Evolutionary conservation across 768 basidiomycete species (phyloP), one percentile per base, ranked within the genome.

Genomic region (Leccinum fibrillosum): DNA sequence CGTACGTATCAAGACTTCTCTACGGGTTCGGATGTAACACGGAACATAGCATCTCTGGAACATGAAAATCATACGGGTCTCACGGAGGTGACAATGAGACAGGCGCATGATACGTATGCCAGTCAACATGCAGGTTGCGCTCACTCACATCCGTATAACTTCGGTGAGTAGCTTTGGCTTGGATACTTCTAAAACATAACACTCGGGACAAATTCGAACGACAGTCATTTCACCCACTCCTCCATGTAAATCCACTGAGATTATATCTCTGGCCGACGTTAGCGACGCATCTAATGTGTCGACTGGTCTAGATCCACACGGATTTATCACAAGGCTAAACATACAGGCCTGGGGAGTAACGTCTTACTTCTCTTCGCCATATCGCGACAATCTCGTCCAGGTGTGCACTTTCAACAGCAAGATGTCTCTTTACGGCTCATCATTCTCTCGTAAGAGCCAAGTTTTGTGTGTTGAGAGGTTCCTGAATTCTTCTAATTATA

Each of bases 221-320:
- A 80, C 83, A 63, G 77, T 83, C 8, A 82, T 94, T 48, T 88
- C 86, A 4, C 82, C 88, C 2, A 75, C 77, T 0, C 73, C 92
- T 52, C 80, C 85, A 11, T 89, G 90, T 73, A 85, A 85, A 74
- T 85, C 89, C 2, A 89, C 88, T 1, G 94, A 97, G 65, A 84
- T 96, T 54, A 86, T 95, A 55, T 81, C 85, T 6, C 73, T 94
- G 23, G 74, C 81, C 4, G 93, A 95, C 58, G 82, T 97, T 62
- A 92, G 91, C 73, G 94, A 97, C 64, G 83, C 92, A 1, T 90
- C 92, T 72, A 89, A 89, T 48, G 85, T 93, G 19, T 83, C 86
- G 2, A 89, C 86, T 15, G 89, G 89, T 6, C 82, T 85, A 13
- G 90, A 93, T 53, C 77, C 78, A 17, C 68, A 86, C 55, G 90